Evolutionary conservation across 176 grass and related monocot genomes (phyloP).

Genomic region (Ananas comosus): DNA sequence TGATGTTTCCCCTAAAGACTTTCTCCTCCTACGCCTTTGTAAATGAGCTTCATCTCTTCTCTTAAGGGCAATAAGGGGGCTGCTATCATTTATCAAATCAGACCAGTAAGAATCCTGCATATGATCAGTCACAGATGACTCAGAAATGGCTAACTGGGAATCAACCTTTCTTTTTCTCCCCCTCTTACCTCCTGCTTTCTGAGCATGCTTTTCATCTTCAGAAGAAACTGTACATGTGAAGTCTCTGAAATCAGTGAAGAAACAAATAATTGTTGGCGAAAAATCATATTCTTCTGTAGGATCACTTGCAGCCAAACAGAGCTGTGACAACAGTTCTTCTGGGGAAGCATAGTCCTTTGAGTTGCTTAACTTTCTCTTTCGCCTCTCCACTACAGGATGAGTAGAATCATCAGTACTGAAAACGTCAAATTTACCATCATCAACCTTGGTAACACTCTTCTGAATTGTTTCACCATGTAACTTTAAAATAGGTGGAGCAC

Average conservation of each 20-base stretch:
- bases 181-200: slow-evolving; percentile 47
- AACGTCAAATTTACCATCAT: slow-evolving; percentile 75
- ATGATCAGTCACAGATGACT: slow-evolving; percentile 35
- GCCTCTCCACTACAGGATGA: slow-evolving; percentile 37
- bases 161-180: slow-evolving; percentile 60
- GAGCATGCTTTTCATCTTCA: slow-evolving; percentile 35
- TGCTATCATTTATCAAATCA: slow-evolving; percentile 51
- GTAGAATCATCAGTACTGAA: slow-evolving; percentile 54
- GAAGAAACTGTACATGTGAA: slow-evolving; percentile 51
- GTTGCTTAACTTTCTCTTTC: slow-evolving; percentile 47
- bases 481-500: slow-evolving; percentile 43
- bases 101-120: slow-evolving; percentile 99
- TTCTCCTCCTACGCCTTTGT: slow-evolving; percentile 14
- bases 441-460: slow-evolving; percentile 49
- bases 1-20: slow-evolving; percentile 21
- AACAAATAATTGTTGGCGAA: slow-evolving; percentile 37
- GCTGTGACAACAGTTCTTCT: slow-evolving; percentile 55
- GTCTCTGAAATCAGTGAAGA: slow-evolving; percentile 79
- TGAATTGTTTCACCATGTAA: slow-evolving; percentile 34
- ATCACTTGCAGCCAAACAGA: slow-evolving; percentile 44
- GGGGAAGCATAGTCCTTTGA: slow-evolving; percentile 48
- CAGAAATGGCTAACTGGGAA: background rate
- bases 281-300: slow-evolving; percentile 46
- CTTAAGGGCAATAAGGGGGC: slow-evolving; percentile 12
- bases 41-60: slow-evolving; percentile 4